Percentiles rank a stretch among this genome's conserved stretches.
Conservation (phyloP, 257 asterid genomes). For the Penstemon newberryi region DNA sequence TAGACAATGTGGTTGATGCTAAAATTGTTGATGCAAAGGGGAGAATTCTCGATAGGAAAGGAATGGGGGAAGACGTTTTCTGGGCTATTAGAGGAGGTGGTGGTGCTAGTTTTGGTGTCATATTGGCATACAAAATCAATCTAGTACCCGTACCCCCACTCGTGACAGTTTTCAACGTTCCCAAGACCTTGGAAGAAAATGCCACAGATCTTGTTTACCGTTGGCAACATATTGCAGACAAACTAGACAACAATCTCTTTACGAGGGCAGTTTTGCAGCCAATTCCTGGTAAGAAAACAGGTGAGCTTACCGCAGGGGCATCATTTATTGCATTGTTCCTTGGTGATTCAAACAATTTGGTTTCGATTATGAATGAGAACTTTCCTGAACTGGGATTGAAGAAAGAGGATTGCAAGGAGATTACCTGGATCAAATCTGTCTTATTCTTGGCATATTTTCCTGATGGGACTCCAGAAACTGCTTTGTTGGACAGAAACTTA, state of each 20-base stretch:
- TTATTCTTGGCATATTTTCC: constrained; percentile 19
- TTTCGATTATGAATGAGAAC: not conserved
- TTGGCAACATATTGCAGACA: constrained; percentile 31
- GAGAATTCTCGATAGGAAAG: constrained; percentile 24
- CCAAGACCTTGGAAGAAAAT: constrained; percentile 22
- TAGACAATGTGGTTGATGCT: constrained; percentile 37
- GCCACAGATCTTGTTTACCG: constrained; percentile 25
- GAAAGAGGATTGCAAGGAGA: constrained; percentile 31
- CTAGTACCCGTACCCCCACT: constrained; percentile 29
- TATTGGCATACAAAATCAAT: constrained; percentile 29
- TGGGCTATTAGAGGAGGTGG: constrained; percentile 46
- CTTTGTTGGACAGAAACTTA: constrained; percentile 11
- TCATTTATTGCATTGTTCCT: constrained; percentile 35
- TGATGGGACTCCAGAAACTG: constrained; percentile 13
- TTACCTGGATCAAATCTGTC: constrained; percentile 34
- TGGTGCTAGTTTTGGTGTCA: constrained; percentile 36
- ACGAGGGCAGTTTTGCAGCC: constrained; percentile 21
- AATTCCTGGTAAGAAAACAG: not conserved
- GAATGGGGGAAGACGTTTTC: constrained; percentile 45
- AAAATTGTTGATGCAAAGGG: constrained; percentile 32
- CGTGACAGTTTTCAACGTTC: constrained; percentile 27
- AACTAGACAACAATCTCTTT: constrained; percentile 19
- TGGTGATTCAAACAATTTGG: constrained; percentile 17
- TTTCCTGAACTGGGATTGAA: constrained; percentile 44
- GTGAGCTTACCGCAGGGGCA: not conserved